A percentile compares a stretch with the other conserved stretches of the same genome.
Conservation (phyloP, 2,329 filamentous ascomycete genomes). For the Hypoxylon sp. region DNA sequence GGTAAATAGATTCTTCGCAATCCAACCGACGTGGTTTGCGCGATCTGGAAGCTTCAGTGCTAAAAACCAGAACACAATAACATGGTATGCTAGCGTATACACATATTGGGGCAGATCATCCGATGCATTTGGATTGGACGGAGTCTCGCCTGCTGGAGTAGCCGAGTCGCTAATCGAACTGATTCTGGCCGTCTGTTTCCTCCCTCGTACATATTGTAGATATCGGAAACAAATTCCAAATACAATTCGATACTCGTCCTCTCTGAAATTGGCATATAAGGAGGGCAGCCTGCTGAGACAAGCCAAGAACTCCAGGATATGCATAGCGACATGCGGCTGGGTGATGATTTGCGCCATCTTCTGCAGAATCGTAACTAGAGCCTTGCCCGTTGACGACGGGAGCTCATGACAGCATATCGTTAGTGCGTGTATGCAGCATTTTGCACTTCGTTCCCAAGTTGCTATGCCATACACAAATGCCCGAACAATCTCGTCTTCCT, state of each 20-base stretch:
- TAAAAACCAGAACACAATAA: constrained; percentile 97
- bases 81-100: constrained; percentile 92
- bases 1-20: constrained; percentile 85
- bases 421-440: constrained; percentile 93
- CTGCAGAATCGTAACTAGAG: constrained; percentile 85
- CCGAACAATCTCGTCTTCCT: constrained; percentile 90
- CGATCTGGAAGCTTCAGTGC: constrained; percentile 88
- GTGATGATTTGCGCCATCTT: constrained; percentile 98
- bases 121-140: constrained; percentile 56
- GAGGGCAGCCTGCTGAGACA: constrained; percentile 86
- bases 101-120: constrained; percentile 94
- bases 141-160: constrained; percentile 44
- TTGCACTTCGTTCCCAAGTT: constrained; percentile 86
- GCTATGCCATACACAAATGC: constrained; percentile 89
- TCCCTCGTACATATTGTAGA: constrained; percentile 86
- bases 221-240: constrained; percentile 97
- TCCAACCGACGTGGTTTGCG: constrained; percentile 87
- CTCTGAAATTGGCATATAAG: constrained; percentile 87
- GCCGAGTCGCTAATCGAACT: constrained; percentile 61
- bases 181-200: constrained; percentile 62
- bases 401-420: constrained; percentile 96
- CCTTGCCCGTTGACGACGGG: constrained; percentile 87
- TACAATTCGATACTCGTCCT: constrained; percentile 92
- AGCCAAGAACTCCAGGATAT: constrained; percentile 96
- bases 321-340: constrained; percentile 89